These are phyloP conservation scores for Colletotrichum musicola DNA, from an alignment of 2,329 filamentous ascomycete genomes.

Conservation along the genomic window DNA sequence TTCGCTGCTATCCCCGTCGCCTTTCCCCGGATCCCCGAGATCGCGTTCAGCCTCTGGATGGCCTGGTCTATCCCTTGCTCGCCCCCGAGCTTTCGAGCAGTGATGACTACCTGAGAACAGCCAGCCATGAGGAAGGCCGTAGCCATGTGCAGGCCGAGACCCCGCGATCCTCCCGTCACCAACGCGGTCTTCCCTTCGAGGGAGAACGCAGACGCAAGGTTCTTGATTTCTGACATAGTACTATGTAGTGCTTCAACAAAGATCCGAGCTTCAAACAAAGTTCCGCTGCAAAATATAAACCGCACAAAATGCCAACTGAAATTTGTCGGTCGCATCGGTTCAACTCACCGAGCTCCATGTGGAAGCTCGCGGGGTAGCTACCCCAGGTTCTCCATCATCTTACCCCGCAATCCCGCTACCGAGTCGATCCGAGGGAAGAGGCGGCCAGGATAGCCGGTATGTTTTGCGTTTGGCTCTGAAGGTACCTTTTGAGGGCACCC, in stretches of 20 bases:
- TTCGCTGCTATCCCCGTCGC: conserved; percentile 77
- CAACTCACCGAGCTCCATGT: background rate
- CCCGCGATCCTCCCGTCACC: conserved; percentile 63
- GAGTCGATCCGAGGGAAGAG: conserved; percentile 34
- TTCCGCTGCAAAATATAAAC: too few species aligned
- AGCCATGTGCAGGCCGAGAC: conserved; percentile 71
- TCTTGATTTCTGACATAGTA: conserved; percentile 46
- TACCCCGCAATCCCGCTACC: conserved; percentile 34
- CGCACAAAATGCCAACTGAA: too few species aligned
- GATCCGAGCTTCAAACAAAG: too few species aligned
- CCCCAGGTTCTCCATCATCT: conserved; percentile 16
- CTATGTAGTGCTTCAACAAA: too few species aligned
- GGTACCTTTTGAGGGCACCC: background rate
- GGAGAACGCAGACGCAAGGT: conserved; percentile 47
- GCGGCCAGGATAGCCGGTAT: conserved; percentile 3
- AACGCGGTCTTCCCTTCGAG: conserved; percentile 58
- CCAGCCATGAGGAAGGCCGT: conserved; percentile 78
- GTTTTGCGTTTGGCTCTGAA: background rate
- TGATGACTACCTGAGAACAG: conserved; percentile 78
- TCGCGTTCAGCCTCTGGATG: conserved; percentile 72
- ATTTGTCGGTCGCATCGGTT: conserved; percentile 15
- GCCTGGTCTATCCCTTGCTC: conserved; percentile 69
- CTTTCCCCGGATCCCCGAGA: conserved; percentile 68
- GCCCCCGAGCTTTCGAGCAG: conserved; percentile 76
- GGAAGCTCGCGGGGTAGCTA: background rate